Evolutionary conservation across 805 yeast genomes (phyloP), one percentile per base, ranked within the genome.

Genomic region (Candida tallmaniae): DNA sequence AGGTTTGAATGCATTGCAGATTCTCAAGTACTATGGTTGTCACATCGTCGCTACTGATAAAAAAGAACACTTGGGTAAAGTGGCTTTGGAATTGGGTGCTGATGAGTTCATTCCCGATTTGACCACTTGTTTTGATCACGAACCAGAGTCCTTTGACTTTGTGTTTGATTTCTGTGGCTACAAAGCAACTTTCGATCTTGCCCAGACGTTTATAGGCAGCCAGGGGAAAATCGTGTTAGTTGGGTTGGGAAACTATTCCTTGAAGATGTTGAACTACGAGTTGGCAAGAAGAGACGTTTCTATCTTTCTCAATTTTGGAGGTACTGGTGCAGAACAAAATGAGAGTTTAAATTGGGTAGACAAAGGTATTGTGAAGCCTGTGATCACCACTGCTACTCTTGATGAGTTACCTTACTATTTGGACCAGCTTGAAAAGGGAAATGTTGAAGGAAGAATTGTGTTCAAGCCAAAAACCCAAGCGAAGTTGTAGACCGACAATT

Each of bases 271-370:
- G 24, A 60, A 64, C 36, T 62, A 47, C 38, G 56, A 56, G 4
- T 45, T 68, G 35, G 70, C 71, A 10, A 39, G 64, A 30, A 54
- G 70, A 38, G 76, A 71, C 45, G 55, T 65, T 18, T 53, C 58
- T 32, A 41, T 68, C 26, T 46, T 58, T 22, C 67, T 60, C 40
- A 55, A 62, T 28, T 65, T 66, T 42, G 73, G 75, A 23, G 77
- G 77, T 16, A 59, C 61, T 10, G 60, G 68, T 1, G 42, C 47
- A 7, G 74, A 71, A 32, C 73, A 67, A 41, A 43, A 47, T 16
- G 74, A 70, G 36, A 55, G 63, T 23, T 54, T 72, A 58, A 48
- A 60, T 21, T 64, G 73, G 68, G 54, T 70, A 20, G 42, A 54
- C 2, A 40, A 44, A 29, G 74, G 74, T 3, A 56, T 46, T 27